Evolutionary conservation across 257 asterid genomes (phyloP).

Genomic region (Nicotiana noctiflora): DNA sequence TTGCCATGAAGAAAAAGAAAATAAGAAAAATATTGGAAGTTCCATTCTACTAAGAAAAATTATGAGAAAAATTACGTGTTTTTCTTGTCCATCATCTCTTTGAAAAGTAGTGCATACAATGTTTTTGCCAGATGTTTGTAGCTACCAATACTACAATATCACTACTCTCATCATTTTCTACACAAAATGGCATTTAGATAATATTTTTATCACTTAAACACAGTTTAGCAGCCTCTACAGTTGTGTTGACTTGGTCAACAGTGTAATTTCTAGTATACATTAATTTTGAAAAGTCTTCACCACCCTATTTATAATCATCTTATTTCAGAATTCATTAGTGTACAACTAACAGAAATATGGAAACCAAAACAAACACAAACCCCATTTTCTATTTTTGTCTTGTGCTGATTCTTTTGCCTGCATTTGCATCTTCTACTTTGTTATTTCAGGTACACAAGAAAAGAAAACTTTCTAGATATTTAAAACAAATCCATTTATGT

Average conservation of each 20-base stretch:
- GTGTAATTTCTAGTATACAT: not conserved
- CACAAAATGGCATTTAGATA: not conserved
- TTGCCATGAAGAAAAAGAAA: no score
- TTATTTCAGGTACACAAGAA: not conserved
- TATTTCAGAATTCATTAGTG: not conserved
- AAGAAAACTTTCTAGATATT: no score
- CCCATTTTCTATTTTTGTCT: not conserved
- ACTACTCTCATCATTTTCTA: not conserved
- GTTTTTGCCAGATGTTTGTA: not conserved
- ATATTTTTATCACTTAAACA: not conserved
- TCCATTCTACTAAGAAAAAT: not conserved
- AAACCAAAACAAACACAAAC: not conserved
- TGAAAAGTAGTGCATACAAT: not conserved
- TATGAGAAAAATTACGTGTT: no score
- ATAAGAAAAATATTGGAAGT: not conserved
- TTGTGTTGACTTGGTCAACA: not conserved
- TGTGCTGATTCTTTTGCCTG: not conserved
- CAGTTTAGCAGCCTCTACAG: not conserved
- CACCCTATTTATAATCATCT: not conserved
- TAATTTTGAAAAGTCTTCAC: not conserved
- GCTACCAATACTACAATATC: not conserved
- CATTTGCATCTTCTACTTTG: slow-evolving; percentile 2
- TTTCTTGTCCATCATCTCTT: not conserved
- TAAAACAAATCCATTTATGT: not conserved
- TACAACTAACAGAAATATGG: not conserved